These are phyloP conservation scores for Nannochloris sp. DNA, from an alignment of 139 green algal genomes.

Conservation along the genomic window DNA sequence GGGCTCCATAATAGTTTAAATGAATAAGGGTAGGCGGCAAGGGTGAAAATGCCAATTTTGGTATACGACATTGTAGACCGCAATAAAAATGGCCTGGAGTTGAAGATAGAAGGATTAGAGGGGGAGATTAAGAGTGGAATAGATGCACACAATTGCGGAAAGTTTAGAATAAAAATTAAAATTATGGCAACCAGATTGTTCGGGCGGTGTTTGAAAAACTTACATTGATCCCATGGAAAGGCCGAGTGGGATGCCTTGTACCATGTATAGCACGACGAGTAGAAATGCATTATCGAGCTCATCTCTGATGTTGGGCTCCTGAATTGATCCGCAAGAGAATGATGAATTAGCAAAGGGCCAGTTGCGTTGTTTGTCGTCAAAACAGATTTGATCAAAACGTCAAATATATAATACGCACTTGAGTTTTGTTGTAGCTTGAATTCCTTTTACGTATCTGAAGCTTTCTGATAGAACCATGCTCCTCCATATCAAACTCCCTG, in stretches of 20 bases:
- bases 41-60: slow-evolving; percentile 76
- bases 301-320: neutral
- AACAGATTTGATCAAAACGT: too few relatives aligned
- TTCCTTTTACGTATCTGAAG: too few relatives aligned
- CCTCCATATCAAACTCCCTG: too few relatives aligned
- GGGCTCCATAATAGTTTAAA: slow-evolving; percentile 92
- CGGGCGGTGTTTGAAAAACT: slow-evolving; percentile 23
- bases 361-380: too few relatives aligned
- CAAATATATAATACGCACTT: too few relatives aligned
- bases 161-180: neutral
- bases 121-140: neutral
- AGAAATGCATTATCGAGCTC: slow-evolving; percentile 69
- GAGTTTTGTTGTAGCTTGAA: too few relatives aligned
- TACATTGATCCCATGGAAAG: slow-evolving; percentile 78
- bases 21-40: slow-evolving; percentile 83
- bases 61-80: slow-evolving; percentile 68
- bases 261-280: slow-evolving; percentile 77
- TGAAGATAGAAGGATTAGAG: neutral
- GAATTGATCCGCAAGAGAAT: too few relatives aligned
- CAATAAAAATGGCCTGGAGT: slow-evolving; percentile 76
- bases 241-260: slow-evolving; percentile 83
- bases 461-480: too few relatives aligned
- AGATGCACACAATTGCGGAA: neutral
- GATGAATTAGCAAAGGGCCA: too few relatives aligned
- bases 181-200: neutral